Evolutionary conservation across 495 filamentous ascomycete genomes (phyloP), one percentile per base, ranked within the genome.

Genomic region (Pseudomonodictys pantanalensis): DNA sequence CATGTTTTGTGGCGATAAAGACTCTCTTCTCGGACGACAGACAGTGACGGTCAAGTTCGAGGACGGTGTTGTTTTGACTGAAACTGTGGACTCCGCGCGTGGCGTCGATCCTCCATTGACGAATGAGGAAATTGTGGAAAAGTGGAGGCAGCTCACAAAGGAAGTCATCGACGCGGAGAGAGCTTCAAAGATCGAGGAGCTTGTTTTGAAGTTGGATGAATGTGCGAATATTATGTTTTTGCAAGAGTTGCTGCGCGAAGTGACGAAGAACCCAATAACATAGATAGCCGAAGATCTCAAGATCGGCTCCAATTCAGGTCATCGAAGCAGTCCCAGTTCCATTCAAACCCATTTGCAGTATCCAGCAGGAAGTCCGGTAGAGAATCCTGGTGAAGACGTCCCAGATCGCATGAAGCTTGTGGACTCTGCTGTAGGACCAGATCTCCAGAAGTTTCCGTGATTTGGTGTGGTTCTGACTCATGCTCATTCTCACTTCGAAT

Each of bases 41-140:
- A 7, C 23, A 12, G 52, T 68, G 42, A 54, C 44, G 0, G 28
- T 66, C 5, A 24, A 42, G 9, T 59, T 76, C 43, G 48, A 69
- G 15, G 69, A 72, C 52, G 67, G 64, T 12, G 54, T 42, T 3
- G 52, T 25, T 0, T 18, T 71, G 12, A 64, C 49, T 15, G 61
- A 68, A 24, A 52, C 56, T 4, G 57, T 76, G 2, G 50, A 60
- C 1, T 46, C 30, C 24, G 64, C 65, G 1, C 66, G 62, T 26
- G 71, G 68, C 0, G 58, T 72, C 1, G 55, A 68, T 29, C 72
- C 68, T 10, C 58, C 57, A 4, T 44, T 75, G 7, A 65, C 68
- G 8, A 74, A 77, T 47, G 63, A 75, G 8, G 73, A 70, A n/a
- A 73, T 77, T 8, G 45, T 70, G 5, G 56, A 60, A 12, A 77